phyloP scores from a whole-genome alignment of 2,329 filamentous ascomycete genomes.

The Nannizziopsis arthrosporioides region DNA sequence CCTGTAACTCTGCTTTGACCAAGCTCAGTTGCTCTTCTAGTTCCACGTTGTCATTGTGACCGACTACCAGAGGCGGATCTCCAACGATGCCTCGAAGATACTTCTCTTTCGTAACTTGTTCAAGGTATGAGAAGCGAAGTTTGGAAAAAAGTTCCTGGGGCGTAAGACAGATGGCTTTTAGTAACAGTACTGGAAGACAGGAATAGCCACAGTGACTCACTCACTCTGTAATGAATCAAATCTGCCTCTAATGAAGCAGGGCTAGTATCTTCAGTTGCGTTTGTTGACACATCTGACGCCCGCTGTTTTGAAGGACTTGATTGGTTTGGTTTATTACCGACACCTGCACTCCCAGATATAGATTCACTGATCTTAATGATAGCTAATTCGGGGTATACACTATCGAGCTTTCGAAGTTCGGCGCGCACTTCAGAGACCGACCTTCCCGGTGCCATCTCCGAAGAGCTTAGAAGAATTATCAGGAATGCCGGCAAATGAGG shows the following conservation, averaged over 20 bases:
- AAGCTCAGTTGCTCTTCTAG: slow-evolving; percentile 59
- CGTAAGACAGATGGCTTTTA: background rate
- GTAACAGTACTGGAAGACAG: background rate
- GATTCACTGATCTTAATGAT: slow-evolving; percentile 69
- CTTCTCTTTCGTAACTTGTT: slow-evolving; percentile 97
- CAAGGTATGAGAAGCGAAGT: slow-evolving; percentile 90
- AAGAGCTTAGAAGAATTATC: no score
- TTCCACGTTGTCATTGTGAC: slow-evolving; percentile 66
- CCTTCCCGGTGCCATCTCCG: slow-evolving; percentile 7
- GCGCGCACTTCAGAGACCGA: slow-evolving; percentile 20
- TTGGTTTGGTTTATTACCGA: slow-evolving; percentile 8
- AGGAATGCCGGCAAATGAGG: no score
- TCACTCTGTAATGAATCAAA: slow-evolving; percentile 69
- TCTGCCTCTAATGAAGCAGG: slow-evolving; percentile 72
- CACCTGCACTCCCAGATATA: slow-evolving; percentile 41
- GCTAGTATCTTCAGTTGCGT: slow-evolving; percentile 54
- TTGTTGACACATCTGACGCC: slow-evolving; percentile 60
- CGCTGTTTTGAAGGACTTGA: slow-evolving; percentile 37
- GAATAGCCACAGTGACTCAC: slow-evolving; percentile 1
- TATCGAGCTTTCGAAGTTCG: slow-evolving; percentile 44
- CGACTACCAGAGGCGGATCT: slow-evolving; percentile 76
- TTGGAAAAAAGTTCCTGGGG: slow-evolving; percentile 77
- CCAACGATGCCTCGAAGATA: slow-evolving; percentile 88
- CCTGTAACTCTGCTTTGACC: slow-evolving; percentile 64
- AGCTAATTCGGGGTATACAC: slow-evolving; percentile 43